These are phyloP conservation scores for Chlamydomonas schloesseri DNA, from an alignment of 139 green algal species.

Conservation along the genomic window DNA sequence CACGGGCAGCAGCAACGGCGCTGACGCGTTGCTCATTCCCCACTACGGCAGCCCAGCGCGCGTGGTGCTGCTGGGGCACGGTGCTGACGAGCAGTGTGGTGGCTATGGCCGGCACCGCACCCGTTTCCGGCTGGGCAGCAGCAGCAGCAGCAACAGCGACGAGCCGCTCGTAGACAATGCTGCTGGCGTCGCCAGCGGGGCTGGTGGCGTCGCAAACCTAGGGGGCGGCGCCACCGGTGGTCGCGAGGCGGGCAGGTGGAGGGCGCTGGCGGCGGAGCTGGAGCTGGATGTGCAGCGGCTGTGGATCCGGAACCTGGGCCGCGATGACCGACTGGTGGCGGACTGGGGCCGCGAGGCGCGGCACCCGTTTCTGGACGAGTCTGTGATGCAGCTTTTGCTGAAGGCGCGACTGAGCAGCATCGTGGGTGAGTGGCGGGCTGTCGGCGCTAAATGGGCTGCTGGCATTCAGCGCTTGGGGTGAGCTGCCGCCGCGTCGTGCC, in stretches of 20 bases:
- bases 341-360: constrained; percentile 86
- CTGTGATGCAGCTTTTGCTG: constrained; percentile 73
- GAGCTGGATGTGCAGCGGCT: constrained; percentile 86
- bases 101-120: constrained; percentile 96
- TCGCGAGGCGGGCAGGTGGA: constrained; percentile 42
- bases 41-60: constrained; percentile 48
- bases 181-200: too few species aligned
- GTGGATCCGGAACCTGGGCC: constrained; percentile 93
- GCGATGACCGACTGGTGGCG: constrained; percentile 91
- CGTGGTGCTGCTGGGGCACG: constrained; percentile 92
- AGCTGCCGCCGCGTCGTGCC: too few species aligned
- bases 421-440: not conserved
- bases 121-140: constrained; percentile 52
- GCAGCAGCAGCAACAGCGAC: too few species aligned
- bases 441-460: too few species aligned
- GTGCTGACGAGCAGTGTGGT: constrained; percentile 94
- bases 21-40: too few species aligned
- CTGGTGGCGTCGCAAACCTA: too few species aligned
- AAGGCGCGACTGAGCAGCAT: constrained; percentile 53
- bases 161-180: too few species aligned
- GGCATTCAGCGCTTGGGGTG: too few species aligned
- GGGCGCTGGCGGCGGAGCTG: constrained; percentile 76
- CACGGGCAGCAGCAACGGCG: not conserved
- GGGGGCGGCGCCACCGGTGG: too few species aligned
- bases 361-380: constrained; percentile 95